These are phyloP conservation scores for Ophiostoma sp. DNA, from an alignment of 2,329 filamentous ascomycete species.

Conservation along the genomic window DNA sequence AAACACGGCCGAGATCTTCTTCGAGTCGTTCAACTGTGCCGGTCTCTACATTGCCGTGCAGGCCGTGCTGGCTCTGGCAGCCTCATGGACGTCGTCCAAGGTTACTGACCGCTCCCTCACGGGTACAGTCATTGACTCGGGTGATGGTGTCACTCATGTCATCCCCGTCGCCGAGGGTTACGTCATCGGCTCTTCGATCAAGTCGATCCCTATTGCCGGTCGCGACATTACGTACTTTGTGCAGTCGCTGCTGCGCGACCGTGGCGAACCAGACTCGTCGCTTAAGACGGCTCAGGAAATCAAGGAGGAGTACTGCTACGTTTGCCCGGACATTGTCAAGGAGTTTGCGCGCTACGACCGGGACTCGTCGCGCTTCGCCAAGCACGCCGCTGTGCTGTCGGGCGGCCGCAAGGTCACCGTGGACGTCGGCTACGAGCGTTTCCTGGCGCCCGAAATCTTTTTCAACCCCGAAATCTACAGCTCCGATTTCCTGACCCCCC, in stretches of 20 bases:
- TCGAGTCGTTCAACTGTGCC: slow-evolving; percentile 99
- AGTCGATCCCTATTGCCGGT: slow-evolving; percentile 96
- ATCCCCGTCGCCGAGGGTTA: slow-evolving; percentile 98
- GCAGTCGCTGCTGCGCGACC: slow-evolving; percentile 90
- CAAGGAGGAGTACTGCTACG: slow-evolving; percentile 98
- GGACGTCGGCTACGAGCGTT: slow-evolving; percentile 96
- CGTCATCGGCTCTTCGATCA: slow-evolving; percentile 98
- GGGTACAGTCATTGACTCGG: slow-evolving; percentile 96
- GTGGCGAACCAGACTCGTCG: slow-evolving; percentile 93
- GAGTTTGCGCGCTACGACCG: slow-evolving; percentile 94
- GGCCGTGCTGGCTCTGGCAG: slow-evolving; percentile 91
- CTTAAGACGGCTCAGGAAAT: slow-evolving; percentile 97
- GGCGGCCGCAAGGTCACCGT: slow-evolving; percentile 83
- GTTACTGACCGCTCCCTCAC: slow-evolving; percentile 94
- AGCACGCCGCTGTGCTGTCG: slow-evolving; percentile 83
- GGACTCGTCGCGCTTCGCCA: slow-evolving; percentile 85
- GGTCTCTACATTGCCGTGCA: slow-evolving; percentile 99
- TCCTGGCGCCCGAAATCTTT: slow-evolving; percentile 97
- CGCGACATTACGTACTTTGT: slow-evolving; percentile 99
- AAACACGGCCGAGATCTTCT: slow-evolving; percentile 99
- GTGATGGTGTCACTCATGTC: slow-evolving; percentile 98
- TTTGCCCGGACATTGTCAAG: slow-evolving; percentile 98
- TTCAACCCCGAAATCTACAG: slow-evolving; percentile 99
- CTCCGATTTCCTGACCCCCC: slow-evolving; percentile 93
- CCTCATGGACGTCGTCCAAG: slow-evolving; percentile 98